These are phyloP conservation scores for Pichia manshurica DNA, from an alignment of 805 yeast species.

Conservation along the genomic window DNA sequence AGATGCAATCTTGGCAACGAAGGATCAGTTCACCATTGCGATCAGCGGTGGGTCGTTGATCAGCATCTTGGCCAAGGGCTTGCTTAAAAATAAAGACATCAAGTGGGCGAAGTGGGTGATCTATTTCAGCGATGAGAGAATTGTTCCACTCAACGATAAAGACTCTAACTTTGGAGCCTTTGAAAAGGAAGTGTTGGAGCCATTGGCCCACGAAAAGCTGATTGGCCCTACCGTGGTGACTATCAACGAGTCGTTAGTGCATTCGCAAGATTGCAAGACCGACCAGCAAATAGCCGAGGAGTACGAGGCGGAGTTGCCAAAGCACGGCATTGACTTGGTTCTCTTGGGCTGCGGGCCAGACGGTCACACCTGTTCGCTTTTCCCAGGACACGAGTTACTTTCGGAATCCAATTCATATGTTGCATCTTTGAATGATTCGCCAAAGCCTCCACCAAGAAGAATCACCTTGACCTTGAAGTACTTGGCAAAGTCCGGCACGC, in stretches of 20 bases:
- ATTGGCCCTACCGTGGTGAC: conserved; percentile 56
- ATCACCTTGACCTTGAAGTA: conserved; percentile 83
- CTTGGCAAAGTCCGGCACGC: conserved; percentile 43
- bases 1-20: conserved; percentile 45
- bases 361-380: conserved; percentile 90
- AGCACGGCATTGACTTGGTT: conserved; percentile 51
- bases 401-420: conserved; percentile 47
- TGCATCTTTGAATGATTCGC: conserved; percentile 71
- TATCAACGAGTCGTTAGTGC: conserved; percentile 57
- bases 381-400: conserved; percentile 76
- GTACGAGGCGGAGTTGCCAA: conserved; percentile 57
- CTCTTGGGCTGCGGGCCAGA: conserved; percentile 92
- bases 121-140: conserved; percentile 85
- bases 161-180: conserved; percentile 87
- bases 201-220: conserved; percentile 37
- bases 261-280: conserved; percentile 43
- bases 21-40: conserved; percentile 60
- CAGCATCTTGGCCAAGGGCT: conserved; percentile 59
- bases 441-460: conserved; percentile 92
- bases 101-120: conserved; percentile 75
- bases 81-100: conserved; percentile 50
- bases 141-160: conserved; percentile 73
- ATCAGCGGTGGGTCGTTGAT: conserved; percentile 90
- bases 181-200: conserved; percentile 52
- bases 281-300: conserved; percentile 54